Conservation (phyloP, 169 alveolate species). For the Nephromyces sp. region DNA sequence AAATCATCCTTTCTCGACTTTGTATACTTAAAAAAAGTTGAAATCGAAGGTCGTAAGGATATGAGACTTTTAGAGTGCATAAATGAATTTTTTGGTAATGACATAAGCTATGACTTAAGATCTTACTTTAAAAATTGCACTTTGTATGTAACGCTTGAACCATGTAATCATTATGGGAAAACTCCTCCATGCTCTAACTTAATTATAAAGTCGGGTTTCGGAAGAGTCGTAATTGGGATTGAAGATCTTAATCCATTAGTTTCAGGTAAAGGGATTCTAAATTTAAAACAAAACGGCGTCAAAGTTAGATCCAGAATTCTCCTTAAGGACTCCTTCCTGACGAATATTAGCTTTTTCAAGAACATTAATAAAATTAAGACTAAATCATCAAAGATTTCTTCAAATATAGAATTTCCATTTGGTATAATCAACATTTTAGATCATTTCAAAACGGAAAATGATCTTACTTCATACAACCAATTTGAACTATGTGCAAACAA, state of each 20-base stretch:
- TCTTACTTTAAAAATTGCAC: not conserved
- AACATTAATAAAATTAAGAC: no score
- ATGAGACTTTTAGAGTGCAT: not conserved
- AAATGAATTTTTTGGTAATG: no score
- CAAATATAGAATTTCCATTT: no score
- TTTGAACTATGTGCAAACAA: no score
- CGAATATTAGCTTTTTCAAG: no score
- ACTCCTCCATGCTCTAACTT: constrained; percentile 19
- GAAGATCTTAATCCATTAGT: constrained; percentile 19
- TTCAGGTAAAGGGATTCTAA: constrained; percentile 1
- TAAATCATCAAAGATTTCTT: no score
- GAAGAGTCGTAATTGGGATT: constrained; percentile 6
- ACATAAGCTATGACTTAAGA: not conserved
- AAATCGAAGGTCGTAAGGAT: not conserved
- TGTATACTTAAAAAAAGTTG: not conserved
- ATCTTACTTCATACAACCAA: no score
- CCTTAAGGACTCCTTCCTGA: no score
- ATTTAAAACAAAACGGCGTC: constrained; percentile 2
- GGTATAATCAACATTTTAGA: no score
- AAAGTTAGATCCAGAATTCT: no score
- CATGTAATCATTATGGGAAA: constrained; percentile 11
- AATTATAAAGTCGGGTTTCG: not conserved
- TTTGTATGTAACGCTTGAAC: constrained; percentile 15
- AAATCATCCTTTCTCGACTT: no score
- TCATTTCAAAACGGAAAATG: no score